A percentile compares a stretch with the other conserved stretches of the same genome.
These are phyloP conservation scores for Phytophthora boehmeriae DNA, from an alignment of 352 stramenopile genomes.

Conservation along the genomic window DNA sequence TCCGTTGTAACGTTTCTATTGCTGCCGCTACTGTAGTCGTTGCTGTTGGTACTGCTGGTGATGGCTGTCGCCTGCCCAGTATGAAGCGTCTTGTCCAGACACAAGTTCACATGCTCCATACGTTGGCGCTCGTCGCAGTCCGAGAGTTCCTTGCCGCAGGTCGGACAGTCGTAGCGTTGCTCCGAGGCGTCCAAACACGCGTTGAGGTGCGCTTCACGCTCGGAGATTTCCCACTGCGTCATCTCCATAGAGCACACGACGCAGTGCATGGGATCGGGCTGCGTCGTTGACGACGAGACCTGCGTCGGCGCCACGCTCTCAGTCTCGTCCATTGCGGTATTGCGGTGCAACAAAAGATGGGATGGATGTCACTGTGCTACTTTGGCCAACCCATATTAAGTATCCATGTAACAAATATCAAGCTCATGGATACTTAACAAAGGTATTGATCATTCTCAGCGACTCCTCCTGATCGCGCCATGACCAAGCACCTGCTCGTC, in stretches of 20 bases:
- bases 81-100: slow-evolving; percentile 47
- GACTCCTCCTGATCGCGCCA: slow-evolving; percentile 8
- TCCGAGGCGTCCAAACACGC: slow-evolving; percentile 65
- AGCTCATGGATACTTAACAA: too few species aligned
- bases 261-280: slow-evolving; percentile 35
- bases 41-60: background rate
- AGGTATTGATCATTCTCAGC: background rate
- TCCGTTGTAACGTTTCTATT: background rate
- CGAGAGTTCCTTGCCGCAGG: slow-evolving; percentile 58
- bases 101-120: slow-evolving; percentile 71
- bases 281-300: slow-evolving; percentile 3
- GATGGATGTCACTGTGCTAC: too few species aligned
- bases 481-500: slow-evolving; percentile 83
- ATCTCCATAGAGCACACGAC: slow-evolving; percentile 70
- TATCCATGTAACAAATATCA: too few species aligned
- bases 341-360: too few species aligned
- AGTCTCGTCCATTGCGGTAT: slow-evolving; percentile 2
- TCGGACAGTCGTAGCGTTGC: slow-evolving; percentile 54
- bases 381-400: too few species aligned
- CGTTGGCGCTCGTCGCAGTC: slow-evolving; percentile 72
- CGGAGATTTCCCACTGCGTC: slow-evolving; percentile 46
- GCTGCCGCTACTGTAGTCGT: background rate
- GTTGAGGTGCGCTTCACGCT: slow-evolving; percentile 75
- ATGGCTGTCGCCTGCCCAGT: background rate
- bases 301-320: slow-evolving; percentile 40